Conservation (phyloP, 2,329 filamentous ascomycete genomes). For the Neofusicoccum kwambonambiense region DNA sequence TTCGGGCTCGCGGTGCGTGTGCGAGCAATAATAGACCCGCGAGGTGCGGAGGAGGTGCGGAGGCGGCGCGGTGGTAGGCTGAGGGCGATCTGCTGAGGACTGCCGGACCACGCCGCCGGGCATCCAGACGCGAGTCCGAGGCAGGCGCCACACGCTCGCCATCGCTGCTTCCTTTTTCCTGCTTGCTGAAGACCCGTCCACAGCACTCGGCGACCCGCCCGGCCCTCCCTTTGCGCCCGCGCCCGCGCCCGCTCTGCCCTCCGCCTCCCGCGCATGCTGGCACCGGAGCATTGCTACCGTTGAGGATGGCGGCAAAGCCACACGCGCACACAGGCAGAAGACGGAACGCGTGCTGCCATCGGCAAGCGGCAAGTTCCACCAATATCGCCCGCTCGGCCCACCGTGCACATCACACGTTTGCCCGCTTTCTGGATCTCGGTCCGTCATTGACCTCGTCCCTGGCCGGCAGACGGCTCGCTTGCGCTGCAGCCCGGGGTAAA, state of each 20-base stretch:
- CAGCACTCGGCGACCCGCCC: too few relatives aligned
- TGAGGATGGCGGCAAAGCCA: background rate
- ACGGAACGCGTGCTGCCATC: background rate
- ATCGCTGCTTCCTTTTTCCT: too few relatives aligned
- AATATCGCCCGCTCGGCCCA: background rate
- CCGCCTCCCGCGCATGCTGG: background rate
- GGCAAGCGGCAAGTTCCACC: background rate
- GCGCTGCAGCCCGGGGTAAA: background rate
- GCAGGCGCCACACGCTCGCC: too few relatives aligned
- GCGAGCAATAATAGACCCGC: background rate
- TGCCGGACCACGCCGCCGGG: background rate
- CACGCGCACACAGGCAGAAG: background rate
- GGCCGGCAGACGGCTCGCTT: background rate
- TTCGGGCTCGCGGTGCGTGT: background rate
- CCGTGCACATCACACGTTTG: background rate
- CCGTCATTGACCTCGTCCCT: background rate
- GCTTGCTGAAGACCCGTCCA: background rate
- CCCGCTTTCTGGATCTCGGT: background rate
- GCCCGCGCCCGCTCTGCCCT: too few relatives aligned
- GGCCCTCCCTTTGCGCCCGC: background rate
- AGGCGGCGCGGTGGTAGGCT: background rate
- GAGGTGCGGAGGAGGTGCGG: background rate
- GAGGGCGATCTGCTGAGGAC: background rate
- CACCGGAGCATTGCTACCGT: background rate
- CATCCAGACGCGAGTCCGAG: slow-evolving; percentile 3